Conservation (phyloP, 2,329 filamentous ascomycete species). For the Colletotrichum cuscutae region DNA sequence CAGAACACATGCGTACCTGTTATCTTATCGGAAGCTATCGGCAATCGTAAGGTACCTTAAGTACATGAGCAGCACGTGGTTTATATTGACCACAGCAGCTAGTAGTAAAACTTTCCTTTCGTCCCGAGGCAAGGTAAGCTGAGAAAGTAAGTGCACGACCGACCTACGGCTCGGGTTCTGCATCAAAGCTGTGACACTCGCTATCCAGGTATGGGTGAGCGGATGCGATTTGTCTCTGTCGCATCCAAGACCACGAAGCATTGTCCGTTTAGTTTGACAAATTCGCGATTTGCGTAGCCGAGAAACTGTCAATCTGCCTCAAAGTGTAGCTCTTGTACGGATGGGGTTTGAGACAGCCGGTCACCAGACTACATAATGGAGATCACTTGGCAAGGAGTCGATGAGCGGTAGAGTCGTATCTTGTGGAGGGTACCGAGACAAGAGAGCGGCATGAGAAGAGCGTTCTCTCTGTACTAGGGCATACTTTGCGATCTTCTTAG, state of each 20-base stretch:
- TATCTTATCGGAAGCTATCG: constrained; percentile 19
- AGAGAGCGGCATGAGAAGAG: neutral
- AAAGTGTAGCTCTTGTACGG: neutral
- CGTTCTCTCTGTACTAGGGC: neutral
- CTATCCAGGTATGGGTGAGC: neutral
- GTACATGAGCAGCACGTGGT: constrained; percentile 4
- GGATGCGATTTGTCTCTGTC: neutral
- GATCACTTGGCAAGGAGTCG: neutral
- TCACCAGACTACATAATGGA: neutral
- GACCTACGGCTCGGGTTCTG: neutral
- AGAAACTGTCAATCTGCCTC: neutral
- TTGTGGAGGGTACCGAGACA: neutral
- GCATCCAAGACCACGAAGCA: neutral
- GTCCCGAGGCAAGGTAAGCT: neutral
- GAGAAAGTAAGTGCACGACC: neutral
- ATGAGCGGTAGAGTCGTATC: neutral
- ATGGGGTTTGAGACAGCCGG: neutral
- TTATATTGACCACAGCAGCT: neutral
- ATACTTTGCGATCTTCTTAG: neutral
- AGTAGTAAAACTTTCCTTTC: neutral
- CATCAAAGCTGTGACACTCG: neutral
- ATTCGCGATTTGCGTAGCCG: neutral
- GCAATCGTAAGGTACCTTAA: neutral
- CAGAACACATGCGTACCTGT: neutral
- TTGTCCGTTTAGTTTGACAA: neutral